A percentile compares a stretch with the other conserved stretches of the same genome.
phyloP scores from a whole-genome alignment of 2,329 filamentous ascomycete genomes.

The Stemphylium beticola region DNA sequence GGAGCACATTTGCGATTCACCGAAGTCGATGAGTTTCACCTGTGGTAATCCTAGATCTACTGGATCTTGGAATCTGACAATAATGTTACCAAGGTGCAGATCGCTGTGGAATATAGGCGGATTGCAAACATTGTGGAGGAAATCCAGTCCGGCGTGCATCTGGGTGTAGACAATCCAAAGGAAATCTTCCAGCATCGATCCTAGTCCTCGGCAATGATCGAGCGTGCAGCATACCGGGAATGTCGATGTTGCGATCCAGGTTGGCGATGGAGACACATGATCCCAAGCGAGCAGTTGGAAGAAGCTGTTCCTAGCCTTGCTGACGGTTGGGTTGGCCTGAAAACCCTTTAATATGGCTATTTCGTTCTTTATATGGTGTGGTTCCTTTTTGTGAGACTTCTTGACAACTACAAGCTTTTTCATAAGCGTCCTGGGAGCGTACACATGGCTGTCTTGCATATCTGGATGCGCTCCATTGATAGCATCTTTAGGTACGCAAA shows the following conservation, averaged over 20 bases:
- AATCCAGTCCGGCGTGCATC: background rate
- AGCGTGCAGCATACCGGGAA: background rate
- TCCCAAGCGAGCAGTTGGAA: background rate
- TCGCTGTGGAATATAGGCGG: conserved; percentile 6
- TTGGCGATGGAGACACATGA: background rate
- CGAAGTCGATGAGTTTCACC: background rate
- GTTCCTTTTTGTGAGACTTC: background rate
- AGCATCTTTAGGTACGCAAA: background rate
- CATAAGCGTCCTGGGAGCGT: background rate
- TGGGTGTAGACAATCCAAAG: conserved; percentile 9
- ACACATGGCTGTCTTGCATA: background rate
- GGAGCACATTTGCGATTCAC: background rate
- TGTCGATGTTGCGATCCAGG: background rate
- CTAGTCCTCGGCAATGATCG: background rate
- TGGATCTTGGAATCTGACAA: conserved; percentile 1
- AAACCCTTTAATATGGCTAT: background rate
- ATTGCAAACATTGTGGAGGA: conserved; percentile 6
- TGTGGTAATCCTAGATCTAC: background rate
- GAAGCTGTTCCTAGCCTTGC: background rate
- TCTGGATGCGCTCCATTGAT: background rate
- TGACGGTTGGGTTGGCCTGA: background rate
- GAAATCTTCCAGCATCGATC: conserved; percentile 3
- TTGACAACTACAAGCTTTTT: background rate
- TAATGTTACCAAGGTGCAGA: background rate
- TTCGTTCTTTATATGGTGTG: background rate